Percentiles rank a stretch among this genome's conserved stretches.
phyloP scores from a whole-genome alignment of 176 grass and related monocot genomes.

The Ananas comosus region DNA sequence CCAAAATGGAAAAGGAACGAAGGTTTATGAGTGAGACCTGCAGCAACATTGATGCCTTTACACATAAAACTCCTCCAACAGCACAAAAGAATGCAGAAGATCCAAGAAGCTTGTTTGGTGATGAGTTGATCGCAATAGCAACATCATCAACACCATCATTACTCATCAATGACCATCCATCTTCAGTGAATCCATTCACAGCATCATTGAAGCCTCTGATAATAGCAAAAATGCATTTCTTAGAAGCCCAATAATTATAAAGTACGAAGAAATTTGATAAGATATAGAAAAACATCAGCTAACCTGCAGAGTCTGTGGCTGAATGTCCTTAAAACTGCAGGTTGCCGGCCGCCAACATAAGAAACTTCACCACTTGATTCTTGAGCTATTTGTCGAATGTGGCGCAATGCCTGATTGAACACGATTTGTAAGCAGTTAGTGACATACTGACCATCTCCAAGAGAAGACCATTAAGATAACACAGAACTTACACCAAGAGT shows the following conservation, averaged over 20 bases:
- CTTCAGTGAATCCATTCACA: conserved; percentile 79
- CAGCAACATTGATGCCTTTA: conserved; percentile 94
- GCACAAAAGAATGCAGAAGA: conserved; percentile 53
- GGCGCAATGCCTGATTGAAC: conserved; percentile 61
- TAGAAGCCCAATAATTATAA: background rate
- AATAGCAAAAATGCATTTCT: conserved; percentile 6
- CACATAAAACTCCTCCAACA: conserved; percentile 66
- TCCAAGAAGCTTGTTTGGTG: conserved; percentile 65
- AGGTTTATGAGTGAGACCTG: conserved; percentile 33
- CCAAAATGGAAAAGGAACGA: background rate
- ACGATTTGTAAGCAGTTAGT: background rate
- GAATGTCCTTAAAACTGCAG: conserved; percentile 70
- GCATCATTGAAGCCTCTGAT: conserved; percentile 98
- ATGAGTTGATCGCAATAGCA: conserved; percentile 63
- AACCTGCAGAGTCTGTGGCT: conserved; percentile 93
- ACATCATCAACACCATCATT: conserved; percentile 86
- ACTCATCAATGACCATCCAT: conserved; percentile 80
- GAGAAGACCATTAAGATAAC: conserved; percentile 1
- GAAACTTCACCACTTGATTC: conserved; percentile 85
- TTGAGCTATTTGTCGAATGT: conserved; percentile 76
- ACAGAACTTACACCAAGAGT: conserved; percentile 64
- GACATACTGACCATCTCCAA: background rate
- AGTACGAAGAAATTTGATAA: background rate
- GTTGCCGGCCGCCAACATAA: conserved; percentile 65
- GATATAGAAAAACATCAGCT: conserved; percentile 3